Percentiles rank a stretch among this genome's conserved stretches.
These are phyloP conservation scores for Phoenix roebelenii DNA, from an alignment of 176 grass and related monocot genomes.

Conservation along the genomic window DNA sequence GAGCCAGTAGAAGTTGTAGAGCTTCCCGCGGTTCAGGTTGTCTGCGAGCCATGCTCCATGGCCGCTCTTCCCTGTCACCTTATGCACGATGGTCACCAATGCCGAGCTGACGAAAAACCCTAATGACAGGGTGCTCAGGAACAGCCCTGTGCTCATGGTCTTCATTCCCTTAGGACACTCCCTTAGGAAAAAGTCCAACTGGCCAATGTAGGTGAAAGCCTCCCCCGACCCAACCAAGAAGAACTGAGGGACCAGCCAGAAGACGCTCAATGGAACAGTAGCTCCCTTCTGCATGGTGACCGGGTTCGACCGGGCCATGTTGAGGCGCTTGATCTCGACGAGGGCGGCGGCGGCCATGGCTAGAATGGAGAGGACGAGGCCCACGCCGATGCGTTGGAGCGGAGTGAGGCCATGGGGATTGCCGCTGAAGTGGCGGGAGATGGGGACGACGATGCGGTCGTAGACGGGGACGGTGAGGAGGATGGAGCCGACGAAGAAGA, in stretches of 20 bases:
- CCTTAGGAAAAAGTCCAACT: constrained; percentile 3
- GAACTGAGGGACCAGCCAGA: constrained; percentile 11
- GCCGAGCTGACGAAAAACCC: constrained; percentile 10
- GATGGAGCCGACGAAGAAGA: constrained; percentile 20
- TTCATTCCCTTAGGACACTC: constrained; percentile 14
- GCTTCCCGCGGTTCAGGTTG: constrained; percentile 4
- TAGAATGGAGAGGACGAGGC: constrained; percentile 5
- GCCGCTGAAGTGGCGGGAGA: constrained; percentile 5
- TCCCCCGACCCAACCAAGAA: neutral
- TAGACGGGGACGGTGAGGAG: constrained; percentile 9
- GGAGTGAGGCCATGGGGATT: constrained; percentile 4
- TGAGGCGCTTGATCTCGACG: constrained; percentile 7
- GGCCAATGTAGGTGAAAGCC: constrained; percentile 12
- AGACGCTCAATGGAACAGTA: constrained; percentile 2
- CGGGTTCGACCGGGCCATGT: neutral
- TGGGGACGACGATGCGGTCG: constrained; percentile 3
- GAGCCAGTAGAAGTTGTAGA: constrained; percentile 18
- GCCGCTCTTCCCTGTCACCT: constrained; percentile 3
- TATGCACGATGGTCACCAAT: constrained; percentile 3
- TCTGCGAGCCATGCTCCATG: constrained; percentile 6
- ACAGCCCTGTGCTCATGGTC: constrained; percentile 16
- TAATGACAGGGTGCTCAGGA: constrained; percentile 10
- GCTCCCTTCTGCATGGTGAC: neutral
- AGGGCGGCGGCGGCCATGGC: constrained; percentile 12
- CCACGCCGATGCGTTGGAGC: constrained; percentile 8